phyloP scores from a whole-genome alignment of 169 alveolate species.

The Eimeria necatrix region DNA sequence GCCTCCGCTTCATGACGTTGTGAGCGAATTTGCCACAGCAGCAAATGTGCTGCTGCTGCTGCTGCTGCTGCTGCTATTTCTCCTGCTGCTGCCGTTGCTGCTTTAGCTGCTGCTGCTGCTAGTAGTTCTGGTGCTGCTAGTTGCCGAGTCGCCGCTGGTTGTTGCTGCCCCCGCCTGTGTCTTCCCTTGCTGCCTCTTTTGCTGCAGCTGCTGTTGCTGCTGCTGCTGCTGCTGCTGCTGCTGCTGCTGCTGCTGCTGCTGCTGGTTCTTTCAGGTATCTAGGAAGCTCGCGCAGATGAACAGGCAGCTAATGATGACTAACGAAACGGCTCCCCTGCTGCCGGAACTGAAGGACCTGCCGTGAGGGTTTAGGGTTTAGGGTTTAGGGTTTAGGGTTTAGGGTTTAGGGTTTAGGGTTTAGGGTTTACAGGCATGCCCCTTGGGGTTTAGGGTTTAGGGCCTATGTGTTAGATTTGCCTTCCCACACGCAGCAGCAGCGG shows the following conservation, averaged over 20 bases:
- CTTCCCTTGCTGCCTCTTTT: no score
- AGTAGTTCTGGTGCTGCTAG: no score
- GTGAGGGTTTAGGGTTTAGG: not conserved
- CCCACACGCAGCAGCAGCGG: not conserved
- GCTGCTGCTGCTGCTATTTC: not conserved
- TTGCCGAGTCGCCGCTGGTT: no score
- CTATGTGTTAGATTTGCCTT: not conserved
- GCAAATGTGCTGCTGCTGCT: not conserved
- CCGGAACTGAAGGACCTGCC: not conserved
- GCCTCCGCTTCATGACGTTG: not conserved
- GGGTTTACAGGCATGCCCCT: not conserved
- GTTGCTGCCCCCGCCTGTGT: no score
- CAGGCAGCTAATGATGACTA: not conserved
- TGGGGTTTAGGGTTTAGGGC: conserved; percentile 1
- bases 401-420: not conserved
- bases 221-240: not conserved
- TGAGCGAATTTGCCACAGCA: not conserved
- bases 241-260: conserved; percentile 11
- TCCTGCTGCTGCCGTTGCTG: not conserved
- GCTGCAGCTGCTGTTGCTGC: not conserved
- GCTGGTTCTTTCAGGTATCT: not conserved
- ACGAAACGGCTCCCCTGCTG: not conserved
- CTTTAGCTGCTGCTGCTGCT: not conserved
- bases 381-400: conserved; percentile 2
- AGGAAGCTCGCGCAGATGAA: not conserved